Percentiles rank a stretch among this genome's conserved stretches.
Conservation (phyloP, 306 rosid genomes). For the Herpetospermum pedunculosum region DNA sequence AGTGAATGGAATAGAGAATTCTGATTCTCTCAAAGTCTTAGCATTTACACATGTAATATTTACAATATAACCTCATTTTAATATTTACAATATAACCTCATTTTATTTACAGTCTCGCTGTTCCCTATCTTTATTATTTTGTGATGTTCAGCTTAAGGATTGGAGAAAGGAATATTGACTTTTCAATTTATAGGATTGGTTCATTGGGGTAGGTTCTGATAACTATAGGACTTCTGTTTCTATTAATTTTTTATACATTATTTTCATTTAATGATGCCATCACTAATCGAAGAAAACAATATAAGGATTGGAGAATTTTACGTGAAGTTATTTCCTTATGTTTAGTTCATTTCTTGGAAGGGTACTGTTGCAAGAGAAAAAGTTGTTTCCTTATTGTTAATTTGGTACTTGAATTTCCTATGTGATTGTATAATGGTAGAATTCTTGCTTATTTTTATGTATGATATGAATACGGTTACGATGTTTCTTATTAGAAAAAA, state of each 20-base stretch:
- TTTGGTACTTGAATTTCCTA: neutral
- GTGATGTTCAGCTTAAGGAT: neutral
- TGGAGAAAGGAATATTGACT: neutral
- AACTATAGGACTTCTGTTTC: neutral
- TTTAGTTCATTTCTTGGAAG: neutral
- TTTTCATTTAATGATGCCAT: neutral
- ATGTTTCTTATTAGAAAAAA: too few species aligned
- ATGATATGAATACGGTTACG: neutral
- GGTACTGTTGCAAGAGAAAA: neutral
- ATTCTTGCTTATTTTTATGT: neutral
- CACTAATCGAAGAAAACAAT: neutral
- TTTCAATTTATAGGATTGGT: neutral
- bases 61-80: too few species aligned
- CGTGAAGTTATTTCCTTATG: neutral
- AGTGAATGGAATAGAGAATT: too few species aligned
- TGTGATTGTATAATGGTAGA: neutral
- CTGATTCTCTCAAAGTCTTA: too few species aligned
- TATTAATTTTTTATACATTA: neutral
- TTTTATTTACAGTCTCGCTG: neutral
- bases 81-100: neutral
- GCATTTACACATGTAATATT: too few species aligned
- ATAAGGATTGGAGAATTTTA: neutral
- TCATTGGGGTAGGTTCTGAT: neutral
- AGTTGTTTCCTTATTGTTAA: neutral
- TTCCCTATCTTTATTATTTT: neutral